Percentiles rank a stretch among this genome's conserved stretches.
phyloP scores from a whole-genome alignment of 352 stramenopile genomes.

The Nothophytophthora sp. region DNA sequence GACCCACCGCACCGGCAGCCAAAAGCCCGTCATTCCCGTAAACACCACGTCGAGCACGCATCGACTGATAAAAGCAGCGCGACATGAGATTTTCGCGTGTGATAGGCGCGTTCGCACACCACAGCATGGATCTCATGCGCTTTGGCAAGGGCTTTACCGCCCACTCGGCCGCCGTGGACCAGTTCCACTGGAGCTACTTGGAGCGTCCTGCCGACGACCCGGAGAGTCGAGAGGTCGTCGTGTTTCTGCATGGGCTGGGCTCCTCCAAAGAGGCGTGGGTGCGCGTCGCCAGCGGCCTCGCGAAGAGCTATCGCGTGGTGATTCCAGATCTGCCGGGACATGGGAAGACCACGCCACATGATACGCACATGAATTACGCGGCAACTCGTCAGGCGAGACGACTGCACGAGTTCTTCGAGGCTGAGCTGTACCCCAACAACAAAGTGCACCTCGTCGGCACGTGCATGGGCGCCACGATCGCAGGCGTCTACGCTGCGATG shows the following conservation, averaged over 20 bases:
- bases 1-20: not conserved
- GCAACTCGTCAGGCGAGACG: conserved; percentile 48
- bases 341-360: conserved; percentile 49
- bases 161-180: conserved; percentile 35
- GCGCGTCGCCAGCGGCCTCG: conserved; percentile 39
- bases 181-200: conserved; percentile 75
- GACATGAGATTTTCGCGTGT: conserved; percentile 16
- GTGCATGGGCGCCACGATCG: conserved; percentile 74
- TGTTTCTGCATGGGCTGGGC: conserved; percentile 71
- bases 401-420: conserved; percentile 62
- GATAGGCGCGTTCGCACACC: conserved; percentile 18
- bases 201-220: conserved; percentile 26
- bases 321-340: conserved; percentile 69
- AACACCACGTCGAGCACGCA: conserved; percentile 13
- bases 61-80: not conserved
- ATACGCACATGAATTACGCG: conserved; percentile 45
- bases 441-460: conserved; percentile 70
- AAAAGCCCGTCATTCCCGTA: conserved; percentile 21
- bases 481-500: conserved; percentile 63
- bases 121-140: conserved; percentile 37
- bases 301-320: conserved; percentile 48
- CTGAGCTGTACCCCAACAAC: conserved; percentile 40
- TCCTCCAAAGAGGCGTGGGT: conserved; percentile 69
- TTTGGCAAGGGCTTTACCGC: conserved; percentile 47
- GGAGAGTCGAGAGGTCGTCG: conserved; percentile 41